Evolutionary conservation across 1,139 yeast genomes (phyloP).

Genomic region (Keqinozyma sinolaborantium): DNA sequence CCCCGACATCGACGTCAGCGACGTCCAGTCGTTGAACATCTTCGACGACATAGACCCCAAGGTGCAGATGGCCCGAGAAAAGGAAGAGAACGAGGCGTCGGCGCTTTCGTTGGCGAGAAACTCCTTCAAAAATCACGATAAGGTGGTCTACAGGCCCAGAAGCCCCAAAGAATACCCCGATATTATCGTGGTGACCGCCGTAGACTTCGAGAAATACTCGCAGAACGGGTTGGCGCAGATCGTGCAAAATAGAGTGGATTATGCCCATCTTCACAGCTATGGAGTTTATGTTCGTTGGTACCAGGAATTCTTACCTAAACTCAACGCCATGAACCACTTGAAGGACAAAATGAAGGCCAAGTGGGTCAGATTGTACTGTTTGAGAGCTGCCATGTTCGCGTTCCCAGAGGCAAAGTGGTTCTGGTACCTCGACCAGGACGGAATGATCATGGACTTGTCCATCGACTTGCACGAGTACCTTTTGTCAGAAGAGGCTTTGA

Average conservation of each 20-base stretch:
- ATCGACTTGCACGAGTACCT: conserved; percentile 56
- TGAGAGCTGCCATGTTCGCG: conserved; percentile 83
- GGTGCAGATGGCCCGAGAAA: conserved; percentile 33
- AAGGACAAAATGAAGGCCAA: conserved; percentile 33
- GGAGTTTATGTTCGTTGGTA: conserved; percentile 81
- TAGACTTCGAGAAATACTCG: conserved; percentile 72
- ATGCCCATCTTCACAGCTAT: conserved; percentile 69
- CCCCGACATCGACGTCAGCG: conserved; percentile 34
- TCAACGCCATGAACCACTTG: conserved; percentile 41
- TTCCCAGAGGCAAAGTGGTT: conserved; percentile 82
- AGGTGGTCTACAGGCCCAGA: conserved; percentile 49
- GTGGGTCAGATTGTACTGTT: conserved; percentile 58
- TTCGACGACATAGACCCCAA: conserved; percentile 45
- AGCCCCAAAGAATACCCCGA: conserved; percentile 51
- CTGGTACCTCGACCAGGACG: conserved; percentile 79
- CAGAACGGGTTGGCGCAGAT: conserved; percentile 57
- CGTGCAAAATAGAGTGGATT: conserved; percentile 78
- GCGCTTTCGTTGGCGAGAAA: conserved; percentile 47
- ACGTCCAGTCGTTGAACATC: conserved; percentile 34
- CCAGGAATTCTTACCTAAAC: conserved; percentile 69
- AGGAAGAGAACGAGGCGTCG: conserved; percentile 33
- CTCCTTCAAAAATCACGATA: conserved; percentile 63
- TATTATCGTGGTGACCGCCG: conserved; percentile 72
- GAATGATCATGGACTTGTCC: conserved; percentile 64
- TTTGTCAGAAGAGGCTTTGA: conserved; percentile 53